These are phyloP conservation scores for Coemansia sp. DNA, from an alignment of 192 early-diverging fungal genomes.

Conservation along the genomic window DNA sequence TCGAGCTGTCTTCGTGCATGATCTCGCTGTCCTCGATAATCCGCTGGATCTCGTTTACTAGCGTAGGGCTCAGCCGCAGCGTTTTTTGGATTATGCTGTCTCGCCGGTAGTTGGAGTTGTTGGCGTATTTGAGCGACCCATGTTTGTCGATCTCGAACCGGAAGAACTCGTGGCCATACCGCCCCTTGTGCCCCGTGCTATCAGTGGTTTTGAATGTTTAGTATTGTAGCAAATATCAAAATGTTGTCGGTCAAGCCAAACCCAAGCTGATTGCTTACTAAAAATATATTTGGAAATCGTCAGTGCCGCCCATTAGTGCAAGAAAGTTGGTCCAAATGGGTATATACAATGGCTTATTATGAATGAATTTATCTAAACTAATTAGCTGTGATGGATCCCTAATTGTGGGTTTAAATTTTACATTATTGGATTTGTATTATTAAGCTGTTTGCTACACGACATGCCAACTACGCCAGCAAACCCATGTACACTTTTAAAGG, in stretches of 20 bases:
- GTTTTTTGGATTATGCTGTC: constrained; percentile 95
- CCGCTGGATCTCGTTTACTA: constrained; percentile 84
- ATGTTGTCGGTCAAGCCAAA: not conserved
- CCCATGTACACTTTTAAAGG: too few relatives aligned
- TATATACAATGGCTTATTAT: not conserved
- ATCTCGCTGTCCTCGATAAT: constrained; percentile 89
- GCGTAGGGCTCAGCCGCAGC: constrained; percentile 72
- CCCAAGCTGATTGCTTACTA: constrained; percentile 12
- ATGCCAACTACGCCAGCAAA: too few relatives aligned
- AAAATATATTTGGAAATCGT: constrained; percentile 45
- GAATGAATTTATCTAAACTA: too few relatives aligned
- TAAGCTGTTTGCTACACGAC: too few relatives aligned
- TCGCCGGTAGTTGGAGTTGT: constrained; percentile 97
- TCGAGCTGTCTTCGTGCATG: constrained; percentile 88
- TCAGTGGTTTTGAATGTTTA: constrained; percentile 31
- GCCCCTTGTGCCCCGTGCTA: constrained; percentile 82
- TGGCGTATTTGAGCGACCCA: constrained; percentile 90
- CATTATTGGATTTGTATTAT: not conserved
- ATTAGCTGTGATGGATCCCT: not conserved
- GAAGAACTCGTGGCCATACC: constrained; percentile 98
- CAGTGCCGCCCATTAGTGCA: constrained; percentile 13
- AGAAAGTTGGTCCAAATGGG: not conserved
- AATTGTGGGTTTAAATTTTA: not conserved
- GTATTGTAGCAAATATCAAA: not conserved
- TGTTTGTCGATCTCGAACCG: constrained; percentile 92